A percentile compares a stretch with the other conserved stretches of the same genome.
Evolutionary conservation across 2,329 filamentous ascomycete genomes (phyloP).

Genomic region (Eutypella sp.): DNA sequence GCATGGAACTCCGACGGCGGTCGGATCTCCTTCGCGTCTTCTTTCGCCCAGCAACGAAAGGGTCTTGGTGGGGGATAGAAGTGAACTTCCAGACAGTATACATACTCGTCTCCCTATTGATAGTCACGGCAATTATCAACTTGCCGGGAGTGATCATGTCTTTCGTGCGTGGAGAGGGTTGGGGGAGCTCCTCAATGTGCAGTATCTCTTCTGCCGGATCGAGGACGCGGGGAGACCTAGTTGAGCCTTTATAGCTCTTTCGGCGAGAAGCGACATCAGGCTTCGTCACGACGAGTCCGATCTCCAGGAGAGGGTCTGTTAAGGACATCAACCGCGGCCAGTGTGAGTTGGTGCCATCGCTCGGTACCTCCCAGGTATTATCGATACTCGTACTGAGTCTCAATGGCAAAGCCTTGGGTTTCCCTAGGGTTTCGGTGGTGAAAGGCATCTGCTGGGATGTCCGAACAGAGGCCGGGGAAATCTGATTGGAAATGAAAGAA

Average conservation of each 20-base stretch:
- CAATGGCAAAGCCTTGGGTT: constrained; percentile 48
- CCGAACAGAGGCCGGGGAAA: constrained; percentile 45
- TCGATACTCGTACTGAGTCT: constrained; percentile 51
- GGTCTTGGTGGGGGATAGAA: constrained; percentile 66
- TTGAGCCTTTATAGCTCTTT: constrained; percentile 33
- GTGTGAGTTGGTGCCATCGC: constrained; percentile 50
- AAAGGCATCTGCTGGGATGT: constrained; percentile 48
- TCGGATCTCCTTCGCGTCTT: constrained; percentile 41
- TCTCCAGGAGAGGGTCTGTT: constrained; percentile 78
- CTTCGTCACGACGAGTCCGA: constrained; percentile 72
- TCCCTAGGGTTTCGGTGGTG: constrained; percentile 53
- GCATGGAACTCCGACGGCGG: constrained; percentile 59
- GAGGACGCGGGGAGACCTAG: constrained; percentile 51
- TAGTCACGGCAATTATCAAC: constrained; percentile 72
- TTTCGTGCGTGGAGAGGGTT: constrained; percentile 39
- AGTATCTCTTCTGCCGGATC: constrained; percentile 77
- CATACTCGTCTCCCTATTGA: constrained; percentile 69
- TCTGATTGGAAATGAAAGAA: constrained; percentile 73
- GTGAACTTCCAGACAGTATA: constrained; percentile 83
- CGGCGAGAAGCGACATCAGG: constrained; percentile 36
- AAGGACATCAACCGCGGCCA: constrained; percentile 77
- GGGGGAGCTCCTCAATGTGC: constrained; percentile 67
- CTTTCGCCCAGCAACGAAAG: constrained; percentile 42
- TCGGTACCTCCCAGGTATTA: constrained; percentile 51
- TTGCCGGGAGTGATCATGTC: constrained; percentile 37